Evolutionary conservation across 2,329 filamentous ascomycete genomes (phyloP), one percentile per base, ranked within the genome.

Genomic region (Stemphylium beticola): DNA sequence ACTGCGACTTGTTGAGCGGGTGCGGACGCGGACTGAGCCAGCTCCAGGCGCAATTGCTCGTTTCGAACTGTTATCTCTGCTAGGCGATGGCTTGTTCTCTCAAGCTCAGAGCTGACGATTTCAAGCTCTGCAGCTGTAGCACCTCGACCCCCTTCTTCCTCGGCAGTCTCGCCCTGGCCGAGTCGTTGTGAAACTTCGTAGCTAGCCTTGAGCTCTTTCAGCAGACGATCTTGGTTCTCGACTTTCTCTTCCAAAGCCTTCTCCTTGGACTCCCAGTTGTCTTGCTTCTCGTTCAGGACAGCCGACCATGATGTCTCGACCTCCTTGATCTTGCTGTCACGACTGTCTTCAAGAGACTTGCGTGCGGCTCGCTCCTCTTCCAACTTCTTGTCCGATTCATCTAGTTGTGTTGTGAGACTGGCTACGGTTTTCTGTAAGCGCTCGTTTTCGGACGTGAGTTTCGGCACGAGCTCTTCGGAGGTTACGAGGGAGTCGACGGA

Each of bases 211-310:
- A 98, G 87, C 75, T 99, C 96, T 70, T 90, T 96, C 64, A 99
- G 78, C 34, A 99, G 78, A 6, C 92, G 87, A 43, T 99, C 95
- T 72, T 99, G 93, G 66, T 89, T 96, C 74, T 97, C 93, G 3
- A 96, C 82, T 77, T 97, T 98, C 66, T 98, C 93, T 69, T 96
- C 92, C 55, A 97, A 77, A 24, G 85, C 87, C 78, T 90, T 91
- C 79, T 99, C 95, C 73, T 96, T 97, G 8, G 93, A 88, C 49
- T 90, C 87, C 95, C 95, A 99, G 71, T 99, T 99, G 74, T 93
- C 92, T 67, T 91, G 89, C 78, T 96, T 97, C 81, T 99, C 95
- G 52, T 90, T 87, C 45, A 99, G 75, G 4, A 97, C 93, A 20
- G 91, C 92, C 11, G 86, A 85, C 93, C 95, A 99, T 2, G 92